Conservation (phyloP, 108 stramenopile species). For the Schizochytrium sp. region DNA sequence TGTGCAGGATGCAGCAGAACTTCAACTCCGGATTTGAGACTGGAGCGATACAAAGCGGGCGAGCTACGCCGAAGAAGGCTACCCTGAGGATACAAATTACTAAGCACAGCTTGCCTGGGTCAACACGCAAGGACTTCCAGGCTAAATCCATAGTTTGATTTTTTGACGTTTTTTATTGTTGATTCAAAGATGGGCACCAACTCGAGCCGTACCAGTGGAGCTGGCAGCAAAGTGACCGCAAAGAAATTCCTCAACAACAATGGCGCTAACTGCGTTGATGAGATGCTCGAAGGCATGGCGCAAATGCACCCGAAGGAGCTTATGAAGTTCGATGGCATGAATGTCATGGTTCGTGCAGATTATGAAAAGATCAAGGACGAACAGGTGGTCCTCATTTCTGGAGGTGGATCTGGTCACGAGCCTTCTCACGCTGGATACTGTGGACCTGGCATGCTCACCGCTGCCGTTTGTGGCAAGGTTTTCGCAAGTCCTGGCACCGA, state of each 20-base stretch:
- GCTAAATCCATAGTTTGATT: background rate
- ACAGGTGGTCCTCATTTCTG: conserved; percentile 54
- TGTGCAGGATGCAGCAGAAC: too few species aligned
- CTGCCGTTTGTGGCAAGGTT: conserved; percentile 94
- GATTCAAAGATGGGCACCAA: background rate
- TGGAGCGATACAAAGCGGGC: too few species aligned
- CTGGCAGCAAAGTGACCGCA: conserved; percentile 40
- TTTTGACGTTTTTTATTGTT: background rate
- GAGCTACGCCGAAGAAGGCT: too few species aligned
- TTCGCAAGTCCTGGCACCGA: conserved; percentile 92
- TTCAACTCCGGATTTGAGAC: too few species aligned
- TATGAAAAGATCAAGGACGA: background rate
- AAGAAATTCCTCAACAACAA: conserved; percentile 55
- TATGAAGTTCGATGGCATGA: conserved; percentile 24
- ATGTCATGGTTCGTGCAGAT: conserved; percentile 58
- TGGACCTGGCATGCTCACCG: conserved; percentile 91
- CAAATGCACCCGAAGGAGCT: background rate
- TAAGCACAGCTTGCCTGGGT: background rate
- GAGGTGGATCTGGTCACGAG: conserved; percentile 98
- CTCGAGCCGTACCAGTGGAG: background rate
- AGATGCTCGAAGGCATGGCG: conserved; percentile 47
- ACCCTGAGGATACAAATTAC: too few species aligned
- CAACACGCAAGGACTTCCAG: background rate
- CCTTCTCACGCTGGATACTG: conserved; percentile 95
- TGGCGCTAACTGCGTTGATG: conserved; percentile 32